These are phyloP conservation scores for Globisporangium irregulare DNA, from an alignment of 352 stramenopile species.

Conservation along the genomic window DNA sequence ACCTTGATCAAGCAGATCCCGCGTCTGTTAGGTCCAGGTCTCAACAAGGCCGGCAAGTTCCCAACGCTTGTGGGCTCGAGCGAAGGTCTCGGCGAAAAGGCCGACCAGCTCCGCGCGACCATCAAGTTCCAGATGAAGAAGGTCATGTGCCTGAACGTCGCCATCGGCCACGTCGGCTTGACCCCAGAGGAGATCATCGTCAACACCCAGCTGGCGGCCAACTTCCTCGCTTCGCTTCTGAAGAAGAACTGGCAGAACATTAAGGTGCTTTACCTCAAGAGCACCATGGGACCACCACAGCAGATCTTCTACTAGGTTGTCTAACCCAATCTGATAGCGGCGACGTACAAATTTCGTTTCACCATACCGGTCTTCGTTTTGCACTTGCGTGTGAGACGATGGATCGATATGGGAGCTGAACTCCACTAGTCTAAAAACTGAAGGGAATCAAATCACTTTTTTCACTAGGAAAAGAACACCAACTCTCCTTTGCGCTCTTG, in stretches of 20 bases:
- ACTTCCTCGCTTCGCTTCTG: conserved; percentile 98
- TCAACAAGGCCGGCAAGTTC: conserved; percentile 99
- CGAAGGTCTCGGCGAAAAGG: conserved; percentile 98
- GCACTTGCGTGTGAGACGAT: neutral
- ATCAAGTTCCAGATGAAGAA: conserved; percentile 99
- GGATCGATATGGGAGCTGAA: conserved; percentile 34
- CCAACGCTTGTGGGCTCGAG: conserved; percentile 93
- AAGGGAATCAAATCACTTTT: conserved; percentile 39
- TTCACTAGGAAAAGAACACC: conserved; percentile 7
- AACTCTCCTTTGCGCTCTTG: neutral
- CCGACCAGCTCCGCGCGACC: conserved; percentile 96
- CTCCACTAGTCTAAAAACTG: conserved; percentile 38
- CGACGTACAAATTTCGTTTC: conserved; percentile 29
- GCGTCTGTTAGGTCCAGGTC: conserved; percentile 97
- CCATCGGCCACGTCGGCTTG: conserved; percentile 96
- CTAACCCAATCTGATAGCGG: conserved; percentile 7
- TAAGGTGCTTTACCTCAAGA: conserved; percentile 99
- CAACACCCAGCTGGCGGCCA: conserved; percentile 98
- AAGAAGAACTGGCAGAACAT: conserved; percentile 99
- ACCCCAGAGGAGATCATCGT: conserved; percentile 95
- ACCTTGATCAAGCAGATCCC: conserved; percentile 99
- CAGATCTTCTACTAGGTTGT: conserved; percentile 99
- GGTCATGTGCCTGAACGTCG: conserved; percentile 99
- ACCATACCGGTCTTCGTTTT: conserved; percentile 27
- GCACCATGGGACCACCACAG: conserved; percentile 96